Conservation (phyloP, 140 eudicot species). For the Ambrosia hybrid region DNA sequence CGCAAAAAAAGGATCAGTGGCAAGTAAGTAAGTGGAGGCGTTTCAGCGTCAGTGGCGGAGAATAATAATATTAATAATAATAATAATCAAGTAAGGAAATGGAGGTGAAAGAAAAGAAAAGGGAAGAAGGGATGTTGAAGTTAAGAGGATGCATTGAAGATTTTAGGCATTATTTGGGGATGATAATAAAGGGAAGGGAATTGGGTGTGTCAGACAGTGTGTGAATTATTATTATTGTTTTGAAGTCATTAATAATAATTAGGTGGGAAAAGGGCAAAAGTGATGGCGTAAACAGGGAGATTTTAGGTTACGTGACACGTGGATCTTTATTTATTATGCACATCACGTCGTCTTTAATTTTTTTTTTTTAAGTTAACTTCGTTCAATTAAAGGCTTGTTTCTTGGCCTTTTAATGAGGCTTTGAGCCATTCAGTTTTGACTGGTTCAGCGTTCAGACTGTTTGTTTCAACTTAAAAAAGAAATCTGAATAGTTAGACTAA, state of each 20-base stretch:
- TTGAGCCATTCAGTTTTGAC: too few species aligned
- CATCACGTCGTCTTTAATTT: neutral
- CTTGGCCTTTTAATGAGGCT: too few species aligned
- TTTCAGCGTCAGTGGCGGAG: slow-evolving; percentile 25
- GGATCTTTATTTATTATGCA: slow-evolving; percentile 9
- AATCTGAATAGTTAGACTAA: too few species aligned
- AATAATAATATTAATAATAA: neutral
- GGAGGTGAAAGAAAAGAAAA: neutral
- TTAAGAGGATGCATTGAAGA: slow-evolving; percentile 22
- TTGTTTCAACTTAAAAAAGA: too few species aligned
- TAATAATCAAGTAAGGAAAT: neutral
- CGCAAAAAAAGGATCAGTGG: slow-evolving; percentile 10
- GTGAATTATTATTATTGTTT: slow-evolving; percentile 5
- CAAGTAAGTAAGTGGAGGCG: slow-evolving; percentile 15
- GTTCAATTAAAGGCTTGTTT: too few species aligned
- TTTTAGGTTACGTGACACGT: slow-evolving; percentile 25
- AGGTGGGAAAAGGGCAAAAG: slow-evolving; percentile 34
- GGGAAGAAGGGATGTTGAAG: slow-evolving; percentile 22
- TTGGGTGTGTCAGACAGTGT: slow-evolving; percentile 16
- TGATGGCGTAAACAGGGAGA: slow-evolving; percentile 25
- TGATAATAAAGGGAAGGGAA: neutral
- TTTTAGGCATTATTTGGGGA: slow-evolving; percentile 27
- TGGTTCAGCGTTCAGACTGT: too few species aligned
- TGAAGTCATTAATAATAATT: slow-evolving; percentile 27
- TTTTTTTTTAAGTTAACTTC: too few species aligned